Base-by-base conservation (phyloP, 1,284 basidiomycete species). In the Sutorius eximius region DNA sequence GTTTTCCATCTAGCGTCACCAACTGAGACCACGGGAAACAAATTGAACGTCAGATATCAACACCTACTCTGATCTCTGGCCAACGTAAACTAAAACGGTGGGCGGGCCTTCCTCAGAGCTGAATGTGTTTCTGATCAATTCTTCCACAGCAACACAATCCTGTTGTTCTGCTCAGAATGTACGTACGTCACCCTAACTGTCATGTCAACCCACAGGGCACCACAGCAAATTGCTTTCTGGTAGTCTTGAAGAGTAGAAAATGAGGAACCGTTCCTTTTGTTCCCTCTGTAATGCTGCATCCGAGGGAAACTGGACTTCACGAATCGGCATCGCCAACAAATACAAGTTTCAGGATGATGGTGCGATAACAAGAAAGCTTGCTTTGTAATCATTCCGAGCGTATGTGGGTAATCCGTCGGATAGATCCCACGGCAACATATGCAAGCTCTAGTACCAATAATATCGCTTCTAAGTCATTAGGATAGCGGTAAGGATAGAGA, bases 131-230 rank as follows among this genome's bases (percentile, higher is more conserved):
- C 80, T 74, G 29, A 94, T 78, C 29, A 81, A 59, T 1, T 71
- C 64, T 56, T 93, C 89, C 29, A 94, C 86, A 33, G 69, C 78
- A 22, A 76, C 72, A 68, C 90, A 93, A 67, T 93, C 91, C 91
- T 93, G 61, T 47, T 45, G 36, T 40, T 55, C n/a, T n/a, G 29
- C 29, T 56, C 32, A 56, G 59, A 55, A 51, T 12, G 13, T 16
- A 36, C 47, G 34, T 22, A 10, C 10, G 44, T 30, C 15, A 37
- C 27, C 15, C 18, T 20, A 38, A 48, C 16, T 18, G 32, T 36
- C 36, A 33, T 18, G 30, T 40, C 36, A 34, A 76, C 79, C 51
- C 63, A 89, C 87, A 34, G 83, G 81, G 65, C 88, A 90, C 87
- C 88, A 90, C 61, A 84, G 62, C 33, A 33, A 33, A 33, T 48